Evolutionary conservation across 306 rosid species (phyloP).

Genomic region (Cicer chorassanicum): DNA sequence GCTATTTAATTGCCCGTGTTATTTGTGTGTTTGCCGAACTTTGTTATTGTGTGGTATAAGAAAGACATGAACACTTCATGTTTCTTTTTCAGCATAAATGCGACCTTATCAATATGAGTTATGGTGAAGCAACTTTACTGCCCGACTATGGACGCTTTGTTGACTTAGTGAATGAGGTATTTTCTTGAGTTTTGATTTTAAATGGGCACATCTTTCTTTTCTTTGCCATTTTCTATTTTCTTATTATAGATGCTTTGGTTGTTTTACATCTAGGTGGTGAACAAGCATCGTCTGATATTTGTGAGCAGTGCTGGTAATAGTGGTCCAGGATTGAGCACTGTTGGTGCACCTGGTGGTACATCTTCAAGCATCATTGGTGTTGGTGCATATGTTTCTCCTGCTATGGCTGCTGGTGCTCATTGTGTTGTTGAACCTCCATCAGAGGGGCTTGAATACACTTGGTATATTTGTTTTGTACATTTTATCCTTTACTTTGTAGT

Average conservation of each 20-base stretch:
- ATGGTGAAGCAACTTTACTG: slow-evolving; percentile 85
- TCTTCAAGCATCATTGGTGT: slow-evolving; percentile 91
- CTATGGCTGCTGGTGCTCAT: slow-evolving; percentile 99
- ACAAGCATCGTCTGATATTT: slow-evolving; percentile 82
- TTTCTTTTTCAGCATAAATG: slow-evolving; percentile 85
- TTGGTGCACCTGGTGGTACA: slow-evolving; percentile 99
- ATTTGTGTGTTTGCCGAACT: slow-evolving; percentile 6
- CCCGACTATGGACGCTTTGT: slow-evolving; percentile 99
- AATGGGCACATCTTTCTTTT: slow-evolving; percentile 32
- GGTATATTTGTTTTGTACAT: slow-evolving; percentile 58
- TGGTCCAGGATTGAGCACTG: slow-evolving; percentile 98
- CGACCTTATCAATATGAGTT: slow-evolving; percentile 96
- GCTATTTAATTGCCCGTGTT: slow-evolving; percentile 32
- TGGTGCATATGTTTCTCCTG: slow-evolving; percentile 97
- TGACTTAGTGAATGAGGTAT: slow-evolving; percentile 91
- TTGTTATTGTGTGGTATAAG: slow-evolving; percentile 24
- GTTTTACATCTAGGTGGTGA: slow-evolving; percentile 68
- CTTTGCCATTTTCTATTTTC: slow-evolving; percentile 40
- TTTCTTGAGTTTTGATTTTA: slow-evolving; percentile 40
- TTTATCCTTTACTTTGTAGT: slow-evolving; percentile 26
- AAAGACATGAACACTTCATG: slow-evolving; percentile 35
- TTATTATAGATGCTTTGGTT: slow-evolving; percentile 44
- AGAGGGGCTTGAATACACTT: slow-evolving; percentile 97
- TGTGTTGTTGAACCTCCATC: slow-evolving; percentile 88
- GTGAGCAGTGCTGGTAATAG: slow-evolving; percentile 98